Evolutionary conservation across 768 basidiomycete species (phyloP), one percentile per base, ranked within the genome.

Genomic region (Lactarius indigo): DNA sequence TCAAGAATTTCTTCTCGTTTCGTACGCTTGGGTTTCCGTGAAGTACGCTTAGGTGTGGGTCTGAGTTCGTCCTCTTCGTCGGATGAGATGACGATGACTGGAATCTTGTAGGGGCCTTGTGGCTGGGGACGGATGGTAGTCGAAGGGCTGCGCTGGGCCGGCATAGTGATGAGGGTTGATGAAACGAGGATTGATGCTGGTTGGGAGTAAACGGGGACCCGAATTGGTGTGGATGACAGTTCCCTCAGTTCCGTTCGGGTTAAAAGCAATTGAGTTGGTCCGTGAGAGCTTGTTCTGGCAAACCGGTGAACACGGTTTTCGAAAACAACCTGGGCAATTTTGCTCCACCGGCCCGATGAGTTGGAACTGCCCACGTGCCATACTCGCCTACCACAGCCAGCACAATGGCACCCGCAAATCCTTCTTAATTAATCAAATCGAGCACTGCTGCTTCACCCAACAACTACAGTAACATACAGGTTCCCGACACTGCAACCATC

Each of bases 71-170:
- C 68, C 3, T 68, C 68, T 28, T 65, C 64, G 26, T 68, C 68
- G 10, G 68, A 68, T 37, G 68, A 68, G 30, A 68, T 68, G 18
- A 68, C 65, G 31, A 68, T 68, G 20, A 61, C 41, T 23, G 62
- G 42, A 6, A 50, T 18, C 33, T 64, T 64, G 41, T 64, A 60
- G 3, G 62, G 66, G 2, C 4, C 52, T 20, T 54, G 23, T 41
- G 58, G 3, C 26, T 59, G 66, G 5, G 62, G 23, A 33, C 62
- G 66, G 59, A 33, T 10, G 15, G 13, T 30, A 18, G 62, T 57
- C 33, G 56, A 63, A 1, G 66, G 18, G 50, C 33, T 58, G 26
- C 66, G 66, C 37, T 59, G 52, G 35, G 63, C 57, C 26, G 66
- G 66, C 66, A 68, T 56, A 44, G n/a, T 55, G 47, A 33, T 17